Percentiles rank a stretch among this genome's conserved stretches.
Evolutionary conservation across 2,329 filamentous ascomycete genomes (phyloP).

Genomic region (Eurotiales sp.): DNA sequence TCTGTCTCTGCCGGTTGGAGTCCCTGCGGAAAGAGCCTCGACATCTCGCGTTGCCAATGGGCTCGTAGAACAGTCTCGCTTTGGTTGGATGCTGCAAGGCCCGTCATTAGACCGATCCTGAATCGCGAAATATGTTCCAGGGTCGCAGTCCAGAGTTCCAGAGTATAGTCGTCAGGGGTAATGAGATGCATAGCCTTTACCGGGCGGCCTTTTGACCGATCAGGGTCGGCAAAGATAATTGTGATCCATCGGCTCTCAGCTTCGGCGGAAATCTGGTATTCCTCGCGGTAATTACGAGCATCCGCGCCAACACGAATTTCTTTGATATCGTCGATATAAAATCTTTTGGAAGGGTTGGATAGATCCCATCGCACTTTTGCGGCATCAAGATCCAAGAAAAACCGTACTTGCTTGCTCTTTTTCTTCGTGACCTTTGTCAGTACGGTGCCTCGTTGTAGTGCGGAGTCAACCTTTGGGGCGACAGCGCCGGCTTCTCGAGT

Average conservation of each 20-base stretch:
- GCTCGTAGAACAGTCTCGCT: conserved; percentile 74
- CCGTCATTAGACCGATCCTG: conserved; percentile 85
- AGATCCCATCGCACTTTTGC: conserved; percentile 88
- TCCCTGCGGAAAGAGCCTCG: conserved; percentile 55
- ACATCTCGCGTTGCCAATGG: conserved; percentile 85
- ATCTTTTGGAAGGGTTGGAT: conserved; percentile 70
- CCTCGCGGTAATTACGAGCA: conserved; percentile 82
- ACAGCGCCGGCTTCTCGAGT: conserved; percentile 35
- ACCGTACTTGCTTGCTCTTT: conserved; percentile 65
- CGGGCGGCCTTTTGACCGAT: conserved; percentile 66
- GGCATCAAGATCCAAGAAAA: conserved; percentile 76
- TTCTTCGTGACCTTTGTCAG: conserved; percentile 85
- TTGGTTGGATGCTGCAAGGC: conserved; percentile 70
- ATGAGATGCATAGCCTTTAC: conserved; percentile 84
- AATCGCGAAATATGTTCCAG: conserved; percentile 81
- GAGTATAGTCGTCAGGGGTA: conserved; percentile 67
- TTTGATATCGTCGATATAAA: conserved; percentile 93
- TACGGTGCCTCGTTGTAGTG: conserved; percentile 72
- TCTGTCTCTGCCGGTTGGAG: conserved; percentile 55
- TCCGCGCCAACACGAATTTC: conserved; percentile 82
- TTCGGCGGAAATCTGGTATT: conserved; percentile 66
- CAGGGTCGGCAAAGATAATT: conserved; percentile 77
- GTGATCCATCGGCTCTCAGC: conserved; percentile 78
- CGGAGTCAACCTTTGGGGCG: conserved; percentile 69
- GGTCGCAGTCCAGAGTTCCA: conserved; percentile 77